Base-by-base conservation (phyloP, 108 stramenopile species). In the Parietichytrium sp. region DNA sequence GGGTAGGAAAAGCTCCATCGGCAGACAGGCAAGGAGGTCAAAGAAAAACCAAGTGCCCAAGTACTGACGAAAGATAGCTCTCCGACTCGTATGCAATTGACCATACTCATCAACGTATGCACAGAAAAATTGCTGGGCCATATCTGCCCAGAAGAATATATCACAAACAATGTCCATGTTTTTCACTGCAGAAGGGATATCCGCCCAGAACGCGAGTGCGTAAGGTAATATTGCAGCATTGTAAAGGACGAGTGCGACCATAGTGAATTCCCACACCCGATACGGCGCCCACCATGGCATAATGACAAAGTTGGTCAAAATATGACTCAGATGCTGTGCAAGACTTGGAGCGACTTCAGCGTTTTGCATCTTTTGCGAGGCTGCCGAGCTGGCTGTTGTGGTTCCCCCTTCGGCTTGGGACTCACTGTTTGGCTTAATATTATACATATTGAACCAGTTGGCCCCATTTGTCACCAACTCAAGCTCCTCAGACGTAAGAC, bases 1-100 rank as follows among this genome's bases (percentile, higher is more conserved):
- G 38, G 55, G 55, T 8, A 72, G 36, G 42, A 72, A 72, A 23
- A 72, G 55, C 55, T 72, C 55, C 8, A 72, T 42, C 6, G 55
- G 55, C 20, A 72, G 36, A 23, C 55, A 72, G 0, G 55, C 55
- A 8, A 72, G 12, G 29, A 72, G 18, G 16, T 72, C 55, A 18
- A 72, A 0, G 4, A 33, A 4, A 18, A 72, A 72, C 55, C 55
- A 72, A 23, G 55, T 42, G 36, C 36, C 16, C 7, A 72, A 0
- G 16, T 72, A 72, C 6, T 30, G 36, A 4, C 55, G 30, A 16
- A 38, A 30, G 18, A 72, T 72, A 30, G 12, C 16, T n/a, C 16
- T 42, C 38, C 42, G 33, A 20, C 18, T 12, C 38, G 55, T 72
- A 38, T 72, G 55, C 29, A 72, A 18, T 1, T 30, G 33, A 7